Evolutionary conservation across 192 early-diverging fungal species (phyloP), one percentile per base, ranked within the genome.

Genomic region (Coemansia sp.): DNA sequence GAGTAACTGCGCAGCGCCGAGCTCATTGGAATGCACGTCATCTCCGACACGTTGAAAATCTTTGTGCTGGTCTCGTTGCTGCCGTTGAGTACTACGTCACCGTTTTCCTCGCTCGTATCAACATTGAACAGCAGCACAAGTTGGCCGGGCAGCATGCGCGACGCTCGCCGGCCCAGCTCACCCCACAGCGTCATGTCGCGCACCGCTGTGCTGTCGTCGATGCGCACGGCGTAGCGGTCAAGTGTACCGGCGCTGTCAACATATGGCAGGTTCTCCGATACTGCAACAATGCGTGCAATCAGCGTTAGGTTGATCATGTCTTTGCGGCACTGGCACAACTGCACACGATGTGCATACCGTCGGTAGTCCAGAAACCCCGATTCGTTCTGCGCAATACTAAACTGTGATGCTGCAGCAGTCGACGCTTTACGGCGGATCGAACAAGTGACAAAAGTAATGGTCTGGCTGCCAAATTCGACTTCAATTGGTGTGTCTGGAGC

Each of bases 151-250:
- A 59, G 71, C 55, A 76, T 65, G 16, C 54, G 52, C 10, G 68
- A 53, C 3, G 65, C 68, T 20, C 71, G 74, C 16, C 41, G 57
- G 0, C 74, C 71, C 49, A 77, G 39, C 23, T 56, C 50, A 7
- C 66, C 71, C 80, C 80, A 82, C 62, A 73, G 48, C 8, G 80
- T 82, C 26, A 71, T 56, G 51, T 82, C 80, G 53, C 70, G 39
- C 23, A 48, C 62, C 1, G 58, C 79, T 1, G 71, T 62, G 16
- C 48, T 67, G 48, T 76, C 80, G 47, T 53, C 61, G 4, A 82
- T 38, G 2, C 80, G 80, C 23, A 82, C 53, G 3, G 74, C 74
- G 20, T 68, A 74, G 19, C 80, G 62, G 35, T 74, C 64, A 14
- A 37, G 57, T 2, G 24, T 29, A 1, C 57, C 51, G 18, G 38